phyloP scores from a whole-genome alignment of 805 yeast species.

The Yamadazyma kitorensis region DNA sequence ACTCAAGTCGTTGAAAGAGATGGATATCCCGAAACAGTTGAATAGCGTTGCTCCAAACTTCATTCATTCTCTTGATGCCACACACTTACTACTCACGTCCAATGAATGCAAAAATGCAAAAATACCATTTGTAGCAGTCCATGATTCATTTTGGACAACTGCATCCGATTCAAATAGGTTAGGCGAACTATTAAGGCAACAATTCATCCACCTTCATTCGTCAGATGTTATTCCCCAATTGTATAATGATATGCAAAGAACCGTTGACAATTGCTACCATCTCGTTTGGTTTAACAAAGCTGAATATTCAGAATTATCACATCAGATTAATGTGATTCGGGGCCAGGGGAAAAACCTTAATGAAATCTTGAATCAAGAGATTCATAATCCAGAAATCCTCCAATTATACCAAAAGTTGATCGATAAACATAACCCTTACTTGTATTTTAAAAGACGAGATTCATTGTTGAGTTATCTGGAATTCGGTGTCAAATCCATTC shows the following conservation, averaged over 20 bases:
- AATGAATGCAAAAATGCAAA: conserved; percentile 17
- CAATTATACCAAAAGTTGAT: conserved; percentile 12
- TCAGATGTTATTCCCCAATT: conserved; percentile 23
- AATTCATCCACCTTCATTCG: conserved; percentile 33
- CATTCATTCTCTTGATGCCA: conserved; percentile 41
- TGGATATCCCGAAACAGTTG: conserved; percentile 22
- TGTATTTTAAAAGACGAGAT: conserved; percentile 14
- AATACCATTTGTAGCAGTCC: conserved; percentile 37
- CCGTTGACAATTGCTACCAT: conserved; percentile 25
- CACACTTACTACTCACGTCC: conserved; percentile 37
- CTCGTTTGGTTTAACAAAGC: conserved; percentile 28
- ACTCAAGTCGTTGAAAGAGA: neutral
- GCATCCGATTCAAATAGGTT: conserved; percentile 28
- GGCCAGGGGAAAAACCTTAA: neutral
- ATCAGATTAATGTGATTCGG: neutral
- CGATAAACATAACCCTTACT: conserved; percentile 19
- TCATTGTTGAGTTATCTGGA: conserved; percentile 5
- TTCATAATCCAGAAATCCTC: conserved; percentile 1
- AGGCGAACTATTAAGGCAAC: conserved; percentile 26
- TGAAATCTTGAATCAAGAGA: conserved; percentile 14
- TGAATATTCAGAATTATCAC: conserved; percentile 11
- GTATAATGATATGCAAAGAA: conserved; percentile 22
- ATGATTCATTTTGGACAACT: conserved; percentile 45
- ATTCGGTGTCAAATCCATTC: neutral
- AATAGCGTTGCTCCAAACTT: conserved; percentile 43